Base-by-base conservation (phyloP, 2,329 filamentous ascomycete genomes). In the Fusarium piperis region DNA sequence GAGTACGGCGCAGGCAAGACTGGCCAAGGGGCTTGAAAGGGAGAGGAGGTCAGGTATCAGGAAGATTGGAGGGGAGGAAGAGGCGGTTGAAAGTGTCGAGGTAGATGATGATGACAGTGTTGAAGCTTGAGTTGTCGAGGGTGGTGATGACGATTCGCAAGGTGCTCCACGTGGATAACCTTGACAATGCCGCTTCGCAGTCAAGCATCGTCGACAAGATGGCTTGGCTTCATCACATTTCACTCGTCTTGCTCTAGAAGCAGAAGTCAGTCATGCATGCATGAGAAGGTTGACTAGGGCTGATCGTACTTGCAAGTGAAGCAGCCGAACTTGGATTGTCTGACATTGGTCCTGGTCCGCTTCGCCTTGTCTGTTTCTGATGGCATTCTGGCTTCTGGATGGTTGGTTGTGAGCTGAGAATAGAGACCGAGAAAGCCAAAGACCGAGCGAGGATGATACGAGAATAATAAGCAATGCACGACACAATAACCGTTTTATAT, bases 261-360 rank as follows among this genome's bases (percentile, higher is more conserved):
- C 16, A 28, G 3, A 9, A 16, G 28, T 71, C 30, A 73, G 70
- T 23, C 15, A 13, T 2, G 18, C 12, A 16, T 30, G 13, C 15
- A 32, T n/a, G 12, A 9, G n/a, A 44, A 4, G 16, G 11, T 23
- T 9, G 1, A 11, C n/a, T 16, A 11, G 26, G 4, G 6, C 11
- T 32, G 12, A 4, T 28, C 61, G n/a, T 75, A 74, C 72, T 74
- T 74, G 72, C 72, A 74, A 5, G 72, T 74, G 18, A 73, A 70
- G 18, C 72, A 74, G 11, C 72, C 72, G 33, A 56, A 65, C n/a
- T 73, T 74, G 2, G 72, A 75, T 55, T 74, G 72, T 16, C 59
- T 74, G 2, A 74, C 72, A 28, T 74, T 74, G 3, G 72, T 73
- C 59, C 72, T 73, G 2, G 72, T 75, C 8, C 72, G 59, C 20